Percentiles rank a stretch among this genome's conserved stretches.
phyloP scores from a whole-genome alignment of 2,329 filamentous ascomycete genomes.

The Mycosphaerella sp. region DNA sequence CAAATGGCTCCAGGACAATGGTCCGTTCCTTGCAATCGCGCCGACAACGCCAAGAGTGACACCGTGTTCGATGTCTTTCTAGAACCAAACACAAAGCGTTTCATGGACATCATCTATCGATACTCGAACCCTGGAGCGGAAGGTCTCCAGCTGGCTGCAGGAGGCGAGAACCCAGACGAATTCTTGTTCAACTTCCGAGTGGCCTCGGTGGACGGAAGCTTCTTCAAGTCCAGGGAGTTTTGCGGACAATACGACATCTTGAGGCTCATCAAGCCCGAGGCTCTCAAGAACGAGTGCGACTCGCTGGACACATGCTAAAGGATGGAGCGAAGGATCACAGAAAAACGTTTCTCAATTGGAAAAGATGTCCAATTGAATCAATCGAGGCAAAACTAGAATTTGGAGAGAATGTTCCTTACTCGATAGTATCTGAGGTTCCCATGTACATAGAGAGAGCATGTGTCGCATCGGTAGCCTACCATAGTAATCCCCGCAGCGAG shows the following conservation, averaged over 20 bases:
- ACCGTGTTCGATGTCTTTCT: conserved; percentile 20
- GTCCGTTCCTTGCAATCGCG: conserved; percentile 12
- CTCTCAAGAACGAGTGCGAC: conserved; percentile 19
- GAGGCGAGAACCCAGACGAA: conserved; percentile 11
- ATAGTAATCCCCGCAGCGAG: too few relatives aligned
- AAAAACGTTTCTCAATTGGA: too few relatives aligned
- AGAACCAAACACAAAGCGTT: conserved; percentile 14
- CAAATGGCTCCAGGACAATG: conserved; percentile 8
- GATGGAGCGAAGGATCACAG: too few relatives aligned
- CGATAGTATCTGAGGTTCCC: too few relatives aligned
- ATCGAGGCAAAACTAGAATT: too few relatives aligned
- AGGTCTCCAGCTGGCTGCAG: conserved; percentile 8
- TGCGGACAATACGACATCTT: conserved; percentile 17
- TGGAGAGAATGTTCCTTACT: too few relatives aligned
- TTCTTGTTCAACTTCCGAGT: conserved; percentile 20
- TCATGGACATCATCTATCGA: conserved; percentile 19
- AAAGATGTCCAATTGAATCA: too few relatives aligned
- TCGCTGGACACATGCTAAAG: conserved; percentile 15
- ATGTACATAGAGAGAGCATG: too few relatives aligned
- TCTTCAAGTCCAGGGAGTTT: conserved; percentile 20
- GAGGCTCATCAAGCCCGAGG: conserved; percentile 15
- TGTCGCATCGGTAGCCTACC: too few relatives aligned
- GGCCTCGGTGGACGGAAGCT: conserved; percentile 14
- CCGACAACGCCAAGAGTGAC: conserved; percentile 13
- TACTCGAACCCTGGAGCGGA: conserved; percentile 16